These are phyloP conservation scores for Cytospora piceae DNA, from an alignment of 2,329 filamentous ascomycete genomes.

Conservation along the genomic window DNA sequence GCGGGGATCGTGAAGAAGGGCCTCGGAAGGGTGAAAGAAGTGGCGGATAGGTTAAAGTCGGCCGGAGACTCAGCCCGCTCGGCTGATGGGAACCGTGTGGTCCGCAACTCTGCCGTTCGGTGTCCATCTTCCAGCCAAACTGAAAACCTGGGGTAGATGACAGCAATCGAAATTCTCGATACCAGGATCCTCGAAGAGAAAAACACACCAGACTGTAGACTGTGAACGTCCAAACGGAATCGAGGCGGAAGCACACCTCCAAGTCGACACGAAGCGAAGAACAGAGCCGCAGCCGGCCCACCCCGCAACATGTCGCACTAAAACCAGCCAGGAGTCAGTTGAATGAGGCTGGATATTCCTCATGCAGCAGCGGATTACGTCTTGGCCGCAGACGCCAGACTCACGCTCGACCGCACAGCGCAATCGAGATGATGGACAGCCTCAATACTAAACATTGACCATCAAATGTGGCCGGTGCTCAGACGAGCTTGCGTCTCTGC, in stretches of 20 bases:
- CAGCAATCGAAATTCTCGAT: too few species aligned
- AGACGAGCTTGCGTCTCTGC: constrained; percentile 7
- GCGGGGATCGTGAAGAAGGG: background rate
- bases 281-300: background rate
- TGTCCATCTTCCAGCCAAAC: too few species aligned
- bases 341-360: background rate
- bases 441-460: background rate
- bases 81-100: too few species aligned
- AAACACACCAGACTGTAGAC: background rate
- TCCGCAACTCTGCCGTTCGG: too few species aligned
- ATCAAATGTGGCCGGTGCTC: constrained; percentile 5
- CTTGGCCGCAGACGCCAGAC: background rate
- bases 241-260: background rate
- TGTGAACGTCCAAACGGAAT: background rate
- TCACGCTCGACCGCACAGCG: background rate
- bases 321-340: background rate
- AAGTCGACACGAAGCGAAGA: background rate
- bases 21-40: background rate
- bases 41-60: background rate
- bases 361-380: background rate
- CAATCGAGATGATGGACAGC: background rate
- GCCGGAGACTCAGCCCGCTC: background rate
- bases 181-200: too few species aligned
- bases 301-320: background rate
- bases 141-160: too few species aligned